Evolutionary conservation across 768 basidiomycete species (phyloP).

Genomic region (Fomitopsis serialis): DNA sequence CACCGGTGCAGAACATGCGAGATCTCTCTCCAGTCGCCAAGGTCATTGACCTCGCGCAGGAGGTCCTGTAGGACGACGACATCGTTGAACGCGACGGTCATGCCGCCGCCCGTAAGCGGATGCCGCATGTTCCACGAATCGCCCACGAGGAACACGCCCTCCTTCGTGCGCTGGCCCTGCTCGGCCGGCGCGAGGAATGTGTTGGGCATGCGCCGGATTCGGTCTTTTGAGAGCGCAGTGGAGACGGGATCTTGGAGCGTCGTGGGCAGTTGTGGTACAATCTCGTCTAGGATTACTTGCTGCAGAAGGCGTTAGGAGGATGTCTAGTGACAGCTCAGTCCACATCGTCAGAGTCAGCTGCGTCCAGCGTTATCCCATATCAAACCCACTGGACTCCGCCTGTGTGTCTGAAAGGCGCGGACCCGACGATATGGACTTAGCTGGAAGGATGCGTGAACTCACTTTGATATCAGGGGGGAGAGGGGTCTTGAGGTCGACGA

Average conservation of each 20-base stretch:
- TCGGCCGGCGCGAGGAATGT: slow-evolving; percentile 81
- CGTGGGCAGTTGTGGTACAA: slow-evolving; percentile 79
- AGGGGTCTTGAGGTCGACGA: slow-evolving; percentile 84
- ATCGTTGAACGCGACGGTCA: slow-evolving; percentile 93
- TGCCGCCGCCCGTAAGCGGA: slow-evolving; percentile 95
- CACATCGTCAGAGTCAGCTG: too few relatives aligned
- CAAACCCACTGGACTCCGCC: too few relatives aligned
- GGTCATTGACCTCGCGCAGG: slow-evolving; percentile 40
- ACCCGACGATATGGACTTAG: too few relatives aligned
- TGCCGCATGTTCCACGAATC: slow-evolving; percentile 99
- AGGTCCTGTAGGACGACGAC: slow-evolving; percentile 67
- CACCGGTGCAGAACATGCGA: slow-evolving; percentile 55
- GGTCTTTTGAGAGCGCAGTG: slow-evolving; percentile 68
- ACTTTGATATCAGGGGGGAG: slow-evolving; percentile 81
- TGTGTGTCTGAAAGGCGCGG: too few relatives aligned
- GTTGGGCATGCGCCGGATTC: slow-evolving; percentile 91
- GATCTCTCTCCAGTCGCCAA: slow-evolving; percentile 47
- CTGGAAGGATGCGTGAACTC: not conserved
- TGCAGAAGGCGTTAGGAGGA: too few relatives aligned
- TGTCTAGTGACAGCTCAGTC: too few relatives aligned
- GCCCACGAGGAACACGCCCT: slow-evolving; percentile 81
- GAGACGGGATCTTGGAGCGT: slow-evolving; percentile 61
- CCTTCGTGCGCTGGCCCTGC: slow-evolving; percentile 48
- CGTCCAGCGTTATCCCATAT: too few relatives aligned
- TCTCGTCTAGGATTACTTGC: slow-evolving; percentile 63